These are phyloP conservation scores for Trichoderma sp. DNA, from an alignment of 2,329 filamentous ascomycete species.

Conservation along the genomic window DNA sequence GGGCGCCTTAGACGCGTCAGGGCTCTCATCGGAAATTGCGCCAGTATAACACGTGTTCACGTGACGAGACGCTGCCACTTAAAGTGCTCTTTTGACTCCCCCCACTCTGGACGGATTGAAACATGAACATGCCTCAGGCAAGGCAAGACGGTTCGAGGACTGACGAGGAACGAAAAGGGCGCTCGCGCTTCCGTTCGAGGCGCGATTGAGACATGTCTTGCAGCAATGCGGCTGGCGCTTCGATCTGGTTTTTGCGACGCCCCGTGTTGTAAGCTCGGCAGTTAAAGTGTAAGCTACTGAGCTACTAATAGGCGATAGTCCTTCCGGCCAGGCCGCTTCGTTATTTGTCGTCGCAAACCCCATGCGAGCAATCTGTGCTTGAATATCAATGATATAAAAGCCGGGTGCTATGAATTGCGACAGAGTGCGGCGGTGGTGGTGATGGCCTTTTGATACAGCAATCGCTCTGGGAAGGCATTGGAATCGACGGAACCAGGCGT, in stretches of 20 bases:
- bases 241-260: neutral
- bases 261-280: conserved; percentile 9
- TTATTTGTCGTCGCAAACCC: neutral
- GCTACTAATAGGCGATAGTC: conserved; percentile 17
- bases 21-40: neutral
- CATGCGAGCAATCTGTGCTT: neutral
- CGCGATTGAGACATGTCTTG: conserved; percentile 10
- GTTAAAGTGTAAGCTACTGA: conserved; percentile 17
- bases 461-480: neutral
- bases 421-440: neutral
- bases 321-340: conserved; percentile 9
- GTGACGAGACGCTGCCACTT: conserved; percentile 9
- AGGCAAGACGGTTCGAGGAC: neutral
- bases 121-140: neutral
- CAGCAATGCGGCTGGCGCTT: neutral
- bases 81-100: neutral
- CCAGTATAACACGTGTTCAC: conserved; percentile 19
- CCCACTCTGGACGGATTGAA: conserved; percentile 4
- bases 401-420: neutral
- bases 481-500: neutral
- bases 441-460: neutral
- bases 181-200: neutral
- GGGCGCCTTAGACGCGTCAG: conserved; percentile 12
- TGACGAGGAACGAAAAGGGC: neutral
- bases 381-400: neutral